Evolutionary conservation across 2,329 filamentous ascomycete genomes (phyloP).

Genomic region (Blumeria graminis): DNA sequence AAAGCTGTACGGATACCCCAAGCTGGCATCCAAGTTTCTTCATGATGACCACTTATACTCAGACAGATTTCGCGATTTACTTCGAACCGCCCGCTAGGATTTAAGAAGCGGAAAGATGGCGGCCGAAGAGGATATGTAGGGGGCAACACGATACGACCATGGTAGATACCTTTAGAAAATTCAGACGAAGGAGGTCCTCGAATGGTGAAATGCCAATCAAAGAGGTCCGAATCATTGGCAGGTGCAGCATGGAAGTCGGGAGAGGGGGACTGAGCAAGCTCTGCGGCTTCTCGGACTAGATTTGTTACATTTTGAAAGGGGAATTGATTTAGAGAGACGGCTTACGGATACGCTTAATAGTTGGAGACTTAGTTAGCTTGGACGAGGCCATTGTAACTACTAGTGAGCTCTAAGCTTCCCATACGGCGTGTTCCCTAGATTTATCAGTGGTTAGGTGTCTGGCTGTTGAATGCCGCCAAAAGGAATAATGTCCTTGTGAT

Average conservation of each 20-base stretch:
- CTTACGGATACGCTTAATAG: conserved; percentile 62
- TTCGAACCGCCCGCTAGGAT: conserved; percentile 79
- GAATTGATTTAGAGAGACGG: conserved; percentile 3
- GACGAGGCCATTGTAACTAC: conserved; percentile 8
- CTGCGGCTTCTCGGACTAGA: conserved; percentile 68
- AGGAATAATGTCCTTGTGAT: no score
- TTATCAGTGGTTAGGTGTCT: no score
- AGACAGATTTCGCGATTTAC: conserved; percentile 93
- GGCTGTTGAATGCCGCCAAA: no score
- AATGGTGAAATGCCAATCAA: conserved; percentile 99
- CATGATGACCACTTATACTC: conserved; percentile 80
- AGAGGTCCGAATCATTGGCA: conserved; percentile 60
- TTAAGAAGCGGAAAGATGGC: conserved; percentile 86
- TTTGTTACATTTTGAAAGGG: conserved; percentile 5
- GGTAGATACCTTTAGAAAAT: conserved; percentile 49
- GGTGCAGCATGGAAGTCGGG: conserved; percentile 69
- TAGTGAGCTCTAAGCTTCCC: no score
- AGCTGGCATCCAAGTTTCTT: conserved; percentile 95
- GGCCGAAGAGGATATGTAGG: conserved; percentile 77
- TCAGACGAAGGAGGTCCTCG: conserved; percentile 57
- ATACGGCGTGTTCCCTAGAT: no score
- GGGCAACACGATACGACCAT: conserved; percentile 82
- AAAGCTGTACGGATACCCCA: conserved; percentile 90
- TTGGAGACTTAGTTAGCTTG: conserved; percentile 46
- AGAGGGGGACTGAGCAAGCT: conserved; percentile 58